Percentiles rank a stretch among this genome's conserved stretches.
phyloP scores from a whole-genome alignment of 2,329 filamentous ascomycete genomes.

The Aspergillus ochraceoroseus region DNA sequence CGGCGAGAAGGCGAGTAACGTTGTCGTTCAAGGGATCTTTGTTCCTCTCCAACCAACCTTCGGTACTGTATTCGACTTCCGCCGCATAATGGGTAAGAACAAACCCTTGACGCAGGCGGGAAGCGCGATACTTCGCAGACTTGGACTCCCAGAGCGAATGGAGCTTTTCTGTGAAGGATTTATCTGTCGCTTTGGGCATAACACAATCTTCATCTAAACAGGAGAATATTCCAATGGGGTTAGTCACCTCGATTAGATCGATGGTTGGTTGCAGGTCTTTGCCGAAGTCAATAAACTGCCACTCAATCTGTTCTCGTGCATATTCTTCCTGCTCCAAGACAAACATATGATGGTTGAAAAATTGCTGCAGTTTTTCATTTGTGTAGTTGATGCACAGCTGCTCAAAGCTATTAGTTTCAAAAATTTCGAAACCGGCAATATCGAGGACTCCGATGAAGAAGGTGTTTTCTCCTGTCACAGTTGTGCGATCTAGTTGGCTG shows the following conservation, averaged over 20 bases:
- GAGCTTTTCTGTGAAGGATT: slow-evolving; percentile 95
- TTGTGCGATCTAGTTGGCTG: slow-evolving; percentile 78
- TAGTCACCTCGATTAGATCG: slow-evolving; percentile 90
- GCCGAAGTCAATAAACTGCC: slow-evolving; percentile 99
- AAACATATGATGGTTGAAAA: slow-evolving; percentile 99
- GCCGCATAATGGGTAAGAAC: slow-evolving; percentile 95
- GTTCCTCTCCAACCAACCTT: slow-evolving; percentile 97
- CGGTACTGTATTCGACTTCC: slow-evolving; percentile 93
- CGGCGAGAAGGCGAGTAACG: slow-evolving; percentile 78
- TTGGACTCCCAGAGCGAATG: slow-evolving; percentile 96
- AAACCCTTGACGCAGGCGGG: slow-evolving; percentile 84
- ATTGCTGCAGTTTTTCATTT: slow-evolving; percentile 97
- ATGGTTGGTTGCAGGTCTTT: slow-evolving; percentile 96
- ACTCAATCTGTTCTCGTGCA: slow-evolving; percentile 94
- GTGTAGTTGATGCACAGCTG: slow-evolving; percentile 99
- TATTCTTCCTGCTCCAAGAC: slow-evolving; percentile 98
- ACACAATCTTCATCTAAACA: slow-evolving; percentile 97
- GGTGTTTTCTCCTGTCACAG: slow-evolving; percentile 77
- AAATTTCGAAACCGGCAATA: slow-evolving; percentile 98
- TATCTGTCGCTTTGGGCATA: slow-evolving; percentile 98
- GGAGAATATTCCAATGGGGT: slow-evolving; percentile 97
- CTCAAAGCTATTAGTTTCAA: slow-evolving; percentile 97
- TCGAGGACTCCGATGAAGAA: slow-evolving; percentile 97
- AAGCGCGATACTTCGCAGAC: slow-evolving; percentile 84
- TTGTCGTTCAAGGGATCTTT: slow-evolving; percentile 98